A percentile compares a stretch with the other conserved stretches of the same genome.
phyloP scores from a whole-genome alignment of 75 land plant genomes.

The Adiantum capillusveneris region DNA sequence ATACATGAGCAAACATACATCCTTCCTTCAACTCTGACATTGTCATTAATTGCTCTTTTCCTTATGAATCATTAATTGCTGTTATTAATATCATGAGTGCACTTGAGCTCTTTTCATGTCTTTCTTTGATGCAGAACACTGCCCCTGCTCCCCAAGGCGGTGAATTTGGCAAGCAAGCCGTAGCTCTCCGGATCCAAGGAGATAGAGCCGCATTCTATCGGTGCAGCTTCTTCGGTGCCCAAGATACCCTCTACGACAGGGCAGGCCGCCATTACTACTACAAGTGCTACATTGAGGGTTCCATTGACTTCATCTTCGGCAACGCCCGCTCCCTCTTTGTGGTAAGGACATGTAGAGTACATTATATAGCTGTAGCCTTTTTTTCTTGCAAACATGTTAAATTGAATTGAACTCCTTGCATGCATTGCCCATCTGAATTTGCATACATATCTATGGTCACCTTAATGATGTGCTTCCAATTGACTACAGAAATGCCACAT shows the following conservation, averaged over 20 bases:
- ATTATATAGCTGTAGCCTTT: too few relatives aligned
- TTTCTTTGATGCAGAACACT: conserved; percentile 39
- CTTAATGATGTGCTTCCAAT: not conserved
- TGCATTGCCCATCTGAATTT: too few relatives aligned
- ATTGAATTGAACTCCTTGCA: too few relatives aligned
- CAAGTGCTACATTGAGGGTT: conserved; percentile 79
- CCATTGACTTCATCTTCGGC: conserved; percentile 85
- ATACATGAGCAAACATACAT: not conserved
- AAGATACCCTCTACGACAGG: conserved; percentile 78
- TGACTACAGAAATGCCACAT: conserved; percentile 9
- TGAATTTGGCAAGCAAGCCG: conserved; percentile 49
- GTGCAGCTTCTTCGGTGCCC: conserved; percentile 68
- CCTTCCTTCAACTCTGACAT: not conserved
- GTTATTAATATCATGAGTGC: not conserved
- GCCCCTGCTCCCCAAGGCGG: conserved; percentile 44
- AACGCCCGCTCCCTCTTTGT: conserved; percentile 60
- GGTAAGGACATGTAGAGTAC: conserved; percentile 21
- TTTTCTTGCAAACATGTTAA: too few relatives aligned
- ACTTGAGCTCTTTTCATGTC: not conserved
- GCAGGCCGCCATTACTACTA: conserved; percentile 75
- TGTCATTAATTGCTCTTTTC: not conserved
- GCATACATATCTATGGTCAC: too few relatives aligned
- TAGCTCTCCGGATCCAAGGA: conserved; percentile 62
- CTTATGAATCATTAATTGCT: not conserved
- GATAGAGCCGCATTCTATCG: conserved; percentile 78